A percentile compares a stretch with the other conserved stretches of the same genome.
Conservation (phyloP, 129 eudicot species). For the Tanacetum coccineum region DNA sequence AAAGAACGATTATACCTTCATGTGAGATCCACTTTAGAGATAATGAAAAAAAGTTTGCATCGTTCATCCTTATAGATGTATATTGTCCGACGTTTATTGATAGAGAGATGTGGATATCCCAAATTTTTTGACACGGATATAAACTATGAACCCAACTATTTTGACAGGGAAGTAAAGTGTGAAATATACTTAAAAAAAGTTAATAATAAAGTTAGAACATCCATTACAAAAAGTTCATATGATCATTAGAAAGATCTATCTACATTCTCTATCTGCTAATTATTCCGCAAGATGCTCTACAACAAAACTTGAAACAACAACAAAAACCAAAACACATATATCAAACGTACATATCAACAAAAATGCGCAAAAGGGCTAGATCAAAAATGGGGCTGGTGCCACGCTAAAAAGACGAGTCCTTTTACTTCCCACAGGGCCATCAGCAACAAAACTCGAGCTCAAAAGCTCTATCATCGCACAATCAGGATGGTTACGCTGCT, state of each 20-base stretch:
- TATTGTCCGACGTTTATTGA: no score
- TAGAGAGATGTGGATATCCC: no score
- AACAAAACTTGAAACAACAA: conserved; percentile 28
- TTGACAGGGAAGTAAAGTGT: no score
- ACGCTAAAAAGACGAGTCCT: conserved; percentile 21
- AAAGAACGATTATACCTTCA: no score
- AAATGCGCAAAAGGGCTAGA: not conserved
- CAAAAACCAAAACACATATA: conserved; percentile 14
- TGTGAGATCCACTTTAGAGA: no score
- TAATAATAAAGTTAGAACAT: not conserved
- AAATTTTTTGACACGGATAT: no score
- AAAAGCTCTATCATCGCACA: conserved; percentile 65
- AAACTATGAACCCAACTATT: no score
- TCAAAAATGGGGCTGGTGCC: conserved; percentile 41
- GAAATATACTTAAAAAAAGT: no score
- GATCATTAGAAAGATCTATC: conserved; percentile 8
- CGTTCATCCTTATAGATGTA: no score
- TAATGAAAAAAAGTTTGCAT: no score
- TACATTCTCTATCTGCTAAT: conserved; percentile 32
- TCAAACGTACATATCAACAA: conserved; percentile 25
- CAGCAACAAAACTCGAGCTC: conserved; percentile 59
- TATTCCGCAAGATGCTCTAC: conserved; percentile 34
- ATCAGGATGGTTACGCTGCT: conserved; percentile 53
- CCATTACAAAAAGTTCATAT: conserved; percentile 20
- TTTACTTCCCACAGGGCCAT: conserved; percentile 36